Base-by-base conservation (phyloP, 352 stramenopile genomes). In the Pythium chondricola region DNA sequence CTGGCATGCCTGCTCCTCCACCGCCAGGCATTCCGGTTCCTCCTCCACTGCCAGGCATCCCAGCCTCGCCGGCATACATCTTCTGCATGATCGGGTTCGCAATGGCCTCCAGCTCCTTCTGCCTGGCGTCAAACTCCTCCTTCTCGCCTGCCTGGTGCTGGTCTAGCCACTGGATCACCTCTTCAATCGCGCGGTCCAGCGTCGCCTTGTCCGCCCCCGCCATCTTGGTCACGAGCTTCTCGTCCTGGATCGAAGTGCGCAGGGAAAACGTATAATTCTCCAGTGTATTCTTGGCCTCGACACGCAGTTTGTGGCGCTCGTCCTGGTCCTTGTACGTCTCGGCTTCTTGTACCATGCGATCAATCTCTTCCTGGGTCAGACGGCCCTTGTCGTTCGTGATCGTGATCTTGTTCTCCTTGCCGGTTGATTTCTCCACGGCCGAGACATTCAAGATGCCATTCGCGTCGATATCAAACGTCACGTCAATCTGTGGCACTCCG, bases 351-450 rank as follows among this genome's bases (percentile, higher is more conserved):
- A 99, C 94, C 96, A 99, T 99, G 48, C 95, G 84, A 60, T 99
- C 90, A 65, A 99, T 99, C 46, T 99, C 96, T 29, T 96, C 90
- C 55, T 99, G 81, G 27, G 81, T 97, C 6, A 99, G 74, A 60
- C 96, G 90, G 43, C 95, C 96, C 76, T 98, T 98, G 62, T 99
- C 96, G 51, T 96, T 95, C 22, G 95, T 98, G 57, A 99, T 99
- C 45, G 95, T 99, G 63, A 99, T 98, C 80, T 98, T 97, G 50
- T 87, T 83, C 56, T 84, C 74, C 81, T 98, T 98, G 58, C 95
- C 95, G 17, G 96, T 99, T 58, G 87, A 96, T 80, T 98, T 88
- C 54, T 88, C 76, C 13, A 88, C 73, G 6, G 93, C 95, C 39
- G 80, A 92, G 21, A 98, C 93, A 61, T 97, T 97, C 52, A 98